These are phyloP conservation scores for Hyaloscypha finlandica DNA, from an alignment of 495 filamentous ascomycete species.

Conservation along the genomic window DNA sequence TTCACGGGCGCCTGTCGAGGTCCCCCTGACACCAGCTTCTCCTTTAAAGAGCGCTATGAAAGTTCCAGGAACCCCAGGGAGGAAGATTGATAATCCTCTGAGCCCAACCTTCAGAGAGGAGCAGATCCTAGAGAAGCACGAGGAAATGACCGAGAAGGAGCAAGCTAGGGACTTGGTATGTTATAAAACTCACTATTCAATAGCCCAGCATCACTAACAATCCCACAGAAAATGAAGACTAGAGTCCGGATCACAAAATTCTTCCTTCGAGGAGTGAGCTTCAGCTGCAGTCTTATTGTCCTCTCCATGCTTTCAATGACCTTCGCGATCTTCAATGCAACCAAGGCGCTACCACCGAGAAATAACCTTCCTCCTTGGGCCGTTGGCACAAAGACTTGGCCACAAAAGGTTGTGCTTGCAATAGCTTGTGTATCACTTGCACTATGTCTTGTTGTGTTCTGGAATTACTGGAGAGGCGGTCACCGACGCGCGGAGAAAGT, in stretches of 20 bases:
- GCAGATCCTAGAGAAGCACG: constrained; percentile 76
- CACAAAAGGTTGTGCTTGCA: constrained; percentile 78
- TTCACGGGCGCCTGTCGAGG: constrained; percentile 47
- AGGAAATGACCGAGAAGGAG: constrained; percentile 74
- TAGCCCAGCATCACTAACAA: constrained; percentile 21
- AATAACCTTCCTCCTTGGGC: constrained; percentile 87
- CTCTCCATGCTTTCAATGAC: constrained; percentile 82
- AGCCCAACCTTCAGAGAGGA: constrained; percentile 91
- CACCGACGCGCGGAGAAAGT: constrained; percentile 89
- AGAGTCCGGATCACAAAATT: constrained; percentile 94
- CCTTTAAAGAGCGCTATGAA: constrained; percentile 86
- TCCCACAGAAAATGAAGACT: constrained; percentile 81
- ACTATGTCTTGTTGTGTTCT: constrained; percentile 78
- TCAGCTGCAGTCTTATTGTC: constrained; percentile 94
- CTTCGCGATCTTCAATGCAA: constrained; percentile 87
- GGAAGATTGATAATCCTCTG: constrained; percentile 64
- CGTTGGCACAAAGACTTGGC: constrained; percentile 75
- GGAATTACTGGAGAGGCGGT: constrained; percentile 85
- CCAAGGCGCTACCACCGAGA: constrained; percentile 68
- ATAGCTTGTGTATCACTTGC: constrained; percentile 79
- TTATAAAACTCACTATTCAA: constrained; percentile 38
- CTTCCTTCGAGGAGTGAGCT: constrained; percentile 88
- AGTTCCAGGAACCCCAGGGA: constrained; percentile 74
- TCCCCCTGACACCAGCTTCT: constrained; percentile 67
- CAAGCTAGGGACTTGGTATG: constrained; percentile 86